Evolutionary conservation across 208 protist species (phyloP), one percentile per base, ranked within the genome.

Genomic region (Trypanosoma theileri): DNA sequence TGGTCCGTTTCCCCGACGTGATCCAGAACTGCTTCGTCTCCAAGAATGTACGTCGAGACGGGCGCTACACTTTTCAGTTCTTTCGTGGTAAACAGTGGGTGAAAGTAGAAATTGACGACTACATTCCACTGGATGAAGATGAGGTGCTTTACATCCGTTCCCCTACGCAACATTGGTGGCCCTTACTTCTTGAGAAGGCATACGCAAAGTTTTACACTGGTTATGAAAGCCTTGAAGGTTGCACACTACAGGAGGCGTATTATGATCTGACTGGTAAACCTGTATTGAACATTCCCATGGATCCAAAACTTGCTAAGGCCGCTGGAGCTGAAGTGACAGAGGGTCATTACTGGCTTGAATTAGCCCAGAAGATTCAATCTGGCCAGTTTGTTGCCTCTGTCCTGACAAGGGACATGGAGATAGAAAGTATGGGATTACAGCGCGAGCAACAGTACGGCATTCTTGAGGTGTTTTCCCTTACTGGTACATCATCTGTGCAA

Each of bases 41-140:
- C 12, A 82, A 89, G 74, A 82, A 87, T 55, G 77, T 86, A 24
- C 85, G 85, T 48, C 74, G 84, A 52, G 88, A 94, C 66, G 85
- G 88, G 35, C 82, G 83, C 50, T 94, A 91, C 74, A 91, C 85
- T n/a, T 94, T 94, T 64, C 82, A 85, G 65, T 91, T 94, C 71
- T 90, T 90, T 61, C 77, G 85, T 31, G 77, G 73, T n/a, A 69
- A 69, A 22, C 35, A 86, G 44, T 94, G 88, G 85, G 75, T 79
- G 56, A 77, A 79, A 63, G 80, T 89, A 19, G 79, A 85, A 62
- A 82, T 89, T 59, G 83, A 89, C 59, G 80, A 89, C 69, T 65
- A 24, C 55, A 88, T 90, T 61, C 78, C 83, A 6, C 59, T 73
- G 45, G 77, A 80, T 26, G 80, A 86, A 16, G 82, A 72, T 45